A percentile compares a stretch with the other conserved stretches of the same genome.
Evolutionary conservation across 2,329 filamentous ascomycete genomes (phyloP).

Genomic region (Calonectria fujianensis): DNA sequence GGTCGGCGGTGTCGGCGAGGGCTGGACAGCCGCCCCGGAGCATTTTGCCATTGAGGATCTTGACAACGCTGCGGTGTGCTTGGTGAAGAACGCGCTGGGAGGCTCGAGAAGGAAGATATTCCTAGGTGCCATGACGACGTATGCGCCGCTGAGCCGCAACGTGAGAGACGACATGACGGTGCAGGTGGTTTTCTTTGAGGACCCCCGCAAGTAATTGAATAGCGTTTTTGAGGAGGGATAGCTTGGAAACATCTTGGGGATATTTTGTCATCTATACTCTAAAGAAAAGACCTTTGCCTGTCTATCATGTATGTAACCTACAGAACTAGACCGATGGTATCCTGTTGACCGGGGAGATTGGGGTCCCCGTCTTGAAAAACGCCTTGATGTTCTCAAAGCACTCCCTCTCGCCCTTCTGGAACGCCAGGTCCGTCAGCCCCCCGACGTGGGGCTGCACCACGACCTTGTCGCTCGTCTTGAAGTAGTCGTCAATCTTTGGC

Average conservation of each 20-base stretch:
- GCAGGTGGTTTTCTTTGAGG: conserved; percentile 82
- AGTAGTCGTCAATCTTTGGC: conserved; percentile 64
- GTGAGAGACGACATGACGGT: conserved; percentile 87
- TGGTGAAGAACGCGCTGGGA: conserved; percentile 87
- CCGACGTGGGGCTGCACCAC: conserved; percentile 67
- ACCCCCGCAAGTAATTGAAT: conserved; percentile 47
- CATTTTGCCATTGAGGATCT: conserved; percentile 84
- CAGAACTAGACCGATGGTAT: conserved; percentile 10
- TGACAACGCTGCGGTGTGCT: conserved; percentile 86
- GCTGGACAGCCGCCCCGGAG: conserved; percentile 60
- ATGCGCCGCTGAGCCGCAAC: conserved; percentile 79
- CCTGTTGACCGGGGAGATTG: conserved; percentile 62
- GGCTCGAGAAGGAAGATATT: conserved; percentile 85
- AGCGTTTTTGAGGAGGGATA: too few relatives aligned
- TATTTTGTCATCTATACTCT: conserved; percentile 74
- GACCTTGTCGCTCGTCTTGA: conserved; percentile 63
- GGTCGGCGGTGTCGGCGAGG: conserved; percentile 47
- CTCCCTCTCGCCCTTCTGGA: conserved; percentile 64
- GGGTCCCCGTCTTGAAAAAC: conserved; percentile 61
- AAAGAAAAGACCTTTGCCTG: not conserved
- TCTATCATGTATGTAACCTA: not conserved
- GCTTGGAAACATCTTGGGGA: conserved; percentile 69
- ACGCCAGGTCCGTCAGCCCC: conserved; percentile 65
- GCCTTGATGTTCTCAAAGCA: conserved; percentile 67
- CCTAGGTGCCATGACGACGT: conserved; percentile 82